Percentiles rank a stretch among this genome's conserved stretches.
These are phyloP conservation scores for Myrica gale DNA, from an alignment of 306 rosid genomes.

Conservation along the genomic window DNA sequence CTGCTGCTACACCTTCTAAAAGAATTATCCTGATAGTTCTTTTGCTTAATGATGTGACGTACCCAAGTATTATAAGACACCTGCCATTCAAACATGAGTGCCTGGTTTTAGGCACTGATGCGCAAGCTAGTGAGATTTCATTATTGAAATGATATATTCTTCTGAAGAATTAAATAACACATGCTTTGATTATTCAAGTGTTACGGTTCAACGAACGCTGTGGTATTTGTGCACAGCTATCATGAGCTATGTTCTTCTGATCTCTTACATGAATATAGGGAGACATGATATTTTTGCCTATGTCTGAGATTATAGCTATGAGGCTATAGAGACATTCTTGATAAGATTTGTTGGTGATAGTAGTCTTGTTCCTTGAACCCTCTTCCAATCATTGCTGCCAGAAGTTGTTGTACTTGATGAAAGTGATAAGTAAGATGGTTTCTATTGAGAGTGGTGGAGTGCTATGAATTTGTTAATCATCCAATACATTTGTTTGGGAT, in stretches of 20 bases:
- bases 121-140: background rate
- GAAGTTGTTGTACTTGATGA: conserved; percentile 2
- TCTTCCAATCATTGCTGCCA: conserved; percentile 9
- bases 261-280: background rate
- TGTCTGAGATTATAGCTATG: background rate
- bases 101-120: background rate
- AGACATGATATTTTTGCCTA: background rate
- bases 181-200: background rate
- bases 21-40: background rate
- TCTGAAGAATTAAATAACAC: background rate
- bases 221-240: background rate
- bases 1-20: background rate
- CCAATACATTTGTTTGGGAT: conserved; percentile 2
- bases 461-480: background rate
- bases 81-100: background rate
- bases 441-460: conserved; percentile 3
- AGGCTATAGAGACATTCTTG: background rate
- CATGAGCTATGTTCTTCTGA: background rate
- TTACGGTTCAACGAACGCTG: background rate
- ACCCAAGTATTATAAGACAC: conserved; percentile 6
- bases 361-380: background rate
- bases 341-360: background rate
- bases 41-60: conserved; percentile 11
- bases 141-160: background rate
- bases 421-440: conserved; percentile 7